Evolutionary conservation across 1,139 yeast genomes (phyloP), one percentile per base, ranked within the genome.

Genomic region (Yamadazyma songkhlaensis): DNA sequence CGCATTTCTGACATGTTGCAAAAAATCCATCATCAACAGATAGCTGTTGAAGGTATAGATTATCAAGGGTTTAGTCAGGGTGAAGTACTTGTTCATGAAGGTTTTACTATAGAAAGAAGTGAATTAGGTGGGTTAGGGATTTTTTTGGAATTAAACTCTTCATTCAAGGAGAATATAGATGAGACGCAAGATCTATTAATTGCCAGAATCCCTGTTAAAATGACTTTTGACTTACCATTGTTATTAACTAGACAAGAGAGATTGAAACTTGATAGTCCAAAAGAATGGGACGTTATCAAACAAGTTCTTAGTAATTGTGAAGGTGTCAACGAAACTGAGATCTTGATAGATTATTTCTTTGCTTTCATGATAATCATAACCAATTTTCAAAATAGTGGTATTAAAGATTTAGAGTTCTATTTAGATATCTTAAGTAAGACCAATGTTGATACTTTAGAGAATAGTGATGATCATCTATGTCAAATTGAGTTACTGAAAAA

Each of bases 41-140:
- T 39, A 9, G 33, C 29, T 7, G 51, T 45, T 20, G 62, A 51
- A 4, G 55, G 47, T n/a, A 55, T 51, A 2, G 54, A 47, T 6
- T 55, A 40, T 30, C 23, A 38, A 6, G 32, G 40, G 36, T 48
- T 57, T 17, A 27, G 38, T 5, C 33, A 37, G 3, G 38, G 31
- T 10, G 49, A 45, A 3, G 47, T 57, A 29, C 22, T 26, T 3
- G 44, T 42, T 4, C 38, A 57, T 37, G 45, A 50, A 1, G 25
- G 43, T 7, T 31, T 64, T 9, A 28, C 48, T 3, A 50, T 65
- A 17, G 55, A 48, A 8, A 11, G 37, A 12, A 62, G 67, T 41
- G 31, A 42, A 2, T 45, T 62, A 14, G 72, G 72, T 5, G 72
- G 72, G 3, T 46, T 47, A n/a, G 72, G 72, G 7, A 38, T 66